phyloP scores from a whole-genome alignment of 352 stramenopile species.

The Saprolegnia diclina region DNA sequence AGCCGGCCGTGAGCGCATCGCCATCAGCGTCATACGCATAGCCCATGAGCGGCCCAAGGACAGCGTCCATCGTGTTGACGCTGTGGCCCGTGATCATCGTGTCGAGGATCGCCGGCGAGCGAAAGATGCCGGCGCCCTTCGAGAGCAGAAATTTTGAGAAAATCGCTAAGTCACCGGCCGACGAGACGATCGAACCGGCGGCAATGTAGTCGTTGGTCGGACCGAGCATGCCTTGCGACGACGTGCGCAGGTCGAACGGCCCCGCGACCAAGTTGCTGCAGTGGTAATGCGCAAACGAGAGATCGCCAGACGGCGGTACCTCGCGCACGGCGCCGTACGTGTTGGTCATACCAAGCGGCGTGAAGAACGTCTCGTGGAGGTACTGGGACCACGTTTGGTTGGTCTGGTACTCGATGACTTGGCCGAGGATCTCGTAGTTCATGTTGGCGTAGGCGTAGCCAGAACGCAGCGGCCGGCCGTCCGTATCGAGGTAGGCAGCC shows the following conservation, averaged over 20 bases:
- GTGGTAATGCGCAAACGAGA: constrained; percentile 42
- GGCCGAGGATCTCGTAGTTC: constrained; percentile 55
- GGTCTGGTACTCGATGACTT: constrained; percentile 47
- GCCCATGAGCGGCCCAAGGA: constrained; percentile 28
- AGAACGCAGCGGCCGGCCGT: constrained; percentile 38
- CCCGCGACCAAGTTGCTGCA: constrained; percentile 42
- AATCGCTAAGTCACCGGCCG: constrained; percentile 46
- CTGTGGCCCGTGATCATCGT: constrained; percentile 58
- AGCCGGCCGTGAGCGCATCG: constrained; percentile 40
- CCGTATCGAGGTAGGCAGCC: constrained; percentile 35
- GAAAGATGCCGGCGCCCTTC: constrained; percentile 40
- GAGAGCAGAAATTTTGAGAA: constrained; percentile 49
- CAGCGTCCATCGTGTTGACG: background rate
- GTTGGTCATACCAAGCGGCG: constrained; percentile 51
- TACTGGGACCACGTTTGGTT: constrained; percentile 48
- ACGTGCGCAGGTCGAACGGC: constrained; percentile 39
- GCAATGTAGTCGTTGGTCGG: constrained; percentile 30
- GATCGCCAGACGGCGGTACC: constrained; percentile 30
- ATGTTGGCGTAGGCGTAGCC: constrained; percentile 55
- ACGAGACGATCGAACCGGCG: constrained; percentile 47
- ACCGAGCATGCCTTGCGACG: background rate
- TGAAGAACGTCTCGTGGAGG: constrained; percentile 44
- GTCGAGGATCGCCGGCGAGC: constrained; percentile 36
- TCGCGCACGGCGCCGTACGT: constrained; percentile 42
- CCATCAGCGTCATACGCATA: constrained; percentile 48